phyloP scores from a whole-genome alignment of 192 early-diverging fungal species.

The Linnemannia schmuckeri region DNA sequence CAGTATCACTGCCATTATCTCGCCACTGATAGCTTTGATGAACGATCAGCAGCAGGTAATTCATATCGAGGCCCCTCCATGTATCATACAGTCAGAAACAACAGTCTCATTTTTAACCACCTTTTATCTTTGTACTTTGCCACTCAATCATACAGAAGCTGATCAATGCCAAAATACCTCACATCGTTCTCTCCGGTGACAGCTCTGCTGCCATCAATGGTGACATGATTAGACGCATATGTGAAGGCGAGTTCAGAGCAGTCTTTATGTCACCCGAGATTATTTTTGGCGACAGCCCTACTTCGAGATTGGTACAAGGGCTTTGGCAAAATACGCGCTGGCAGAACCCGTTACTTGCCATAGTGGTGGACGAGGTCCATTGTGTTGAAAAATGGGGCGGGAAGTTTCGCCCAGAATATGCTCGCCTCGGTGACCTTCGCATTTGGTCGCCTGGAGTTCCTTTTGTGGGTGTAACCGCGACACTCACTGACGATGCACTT shows the following conservation, averaged over 20 bases:
- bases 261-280: constrained; percentile 27
- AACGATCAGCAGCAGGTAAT: constrained; percentile 29
- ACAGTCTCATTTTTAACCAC: background rate
- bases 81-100: background rate
- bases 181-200: constrained; percentile 15
- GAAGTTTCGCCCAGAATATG: constrained; percentile 20
- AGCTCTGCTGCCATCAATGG: constrained; percentile 8
- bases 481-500: constrained; percentile 8
- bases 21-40: constrained; percentile 30
- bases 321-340: constrained; percentile 11
- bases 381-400: constrained; percentile 19
- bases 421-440: constrained; percentile 19
- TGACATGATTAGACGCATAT: background rate
- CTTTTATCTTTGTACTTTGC: constrained; percentile 9
- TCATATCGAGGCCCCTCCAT: constrained; percentile 3
- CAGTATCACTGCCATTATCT: constrained; percentile 4
- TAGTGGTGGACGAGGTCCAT: constrained; percentile 25
- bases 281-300: constrained; percentile 13
- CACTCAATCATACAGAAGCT: constrained; percentile 15
- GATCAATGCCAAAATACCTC: constrained; percentile 12
- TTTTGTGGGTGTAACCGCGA: constrained; percentile 20
- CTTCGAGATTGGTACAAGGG: background rate
- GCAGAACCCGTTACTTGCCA: constrained; percentile 4
- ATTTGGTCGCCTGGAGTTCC: constrained; percentile 25
- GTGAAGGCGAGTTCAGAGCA: constrained; percentile 25